Conservation (phyloP, 805 yeast species). For the Sugiyamaella lignohabitans region DNA sequence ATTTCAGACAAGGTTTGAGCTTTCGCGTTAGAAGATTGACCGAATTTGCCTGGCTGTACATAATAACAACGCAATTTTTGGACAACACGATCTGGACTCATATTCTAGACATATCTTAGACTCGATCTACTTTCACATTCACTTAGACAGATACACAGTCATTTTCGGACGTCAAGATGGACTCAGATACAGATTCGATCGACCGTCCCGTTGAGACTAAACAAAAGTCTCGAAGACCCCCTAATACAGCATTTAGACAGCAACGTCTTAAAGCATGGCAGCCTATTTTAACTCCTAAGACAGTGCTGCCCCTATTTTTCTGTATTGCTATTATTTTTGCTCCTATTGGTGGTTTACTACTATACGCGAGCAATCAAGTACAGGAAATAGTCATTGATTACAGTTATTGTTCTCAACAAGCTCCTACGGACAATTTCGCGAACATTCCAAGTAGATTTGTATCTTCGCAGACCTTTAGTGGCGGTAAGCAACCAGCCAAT, state of each 20-base stretch:
- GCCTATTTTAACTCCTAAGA: slow-evolving; percentile 86
- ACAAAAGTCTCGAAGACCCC: slow-evolving; percentile 37
- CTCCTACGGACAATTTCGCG: slow-evolving; percentile 34
- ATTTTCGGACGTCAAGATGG: slow-evolving; percentile 24
- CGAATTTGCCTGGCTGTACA: no score
- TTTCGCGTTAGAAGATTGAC: no score
- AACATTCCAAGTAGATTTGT: slow-evolving; percentile 55
- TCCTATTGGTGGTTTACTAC: slow-evolving; percentile 82
- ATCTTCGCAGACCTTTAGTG: slow-evolving; percentile 51
- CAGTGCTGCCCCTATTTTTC: slow-evolving; percentile 79
- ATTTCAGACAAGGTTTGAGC: no score
- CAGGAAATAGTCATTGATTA: slow-evolving; percentile 73
- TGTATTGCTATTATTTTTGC: slow-evolving; percentile 73
- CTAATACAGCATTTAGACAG: slow-evolving; percentile 42
- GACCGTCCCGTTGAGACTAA: slow-evolving; percentile 26
- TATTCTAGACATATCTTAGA: no score
- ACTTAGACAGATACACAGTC: no score
- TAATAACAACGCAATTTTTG: no score
- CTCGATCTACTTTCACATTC: no score
- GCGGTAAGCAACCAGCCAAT: slow-evolving; percentile 31
- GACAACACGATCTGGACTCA: no score
- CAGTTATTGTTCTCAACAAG: slow-evolving; percentile 55
- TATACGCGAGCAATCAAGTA: slow-evolving; percentile 71
- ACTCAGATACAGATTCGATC: slow-evolving; percentile 32
- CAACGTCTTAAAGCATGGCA: slow-evolving; percentile 66